Percentiles rank a stretch among this genome's conserved stretches.
phyloP scores from a whole-genome alignment of 176 grass and related monocot species.

The Triticum timopheevii region DNA sequence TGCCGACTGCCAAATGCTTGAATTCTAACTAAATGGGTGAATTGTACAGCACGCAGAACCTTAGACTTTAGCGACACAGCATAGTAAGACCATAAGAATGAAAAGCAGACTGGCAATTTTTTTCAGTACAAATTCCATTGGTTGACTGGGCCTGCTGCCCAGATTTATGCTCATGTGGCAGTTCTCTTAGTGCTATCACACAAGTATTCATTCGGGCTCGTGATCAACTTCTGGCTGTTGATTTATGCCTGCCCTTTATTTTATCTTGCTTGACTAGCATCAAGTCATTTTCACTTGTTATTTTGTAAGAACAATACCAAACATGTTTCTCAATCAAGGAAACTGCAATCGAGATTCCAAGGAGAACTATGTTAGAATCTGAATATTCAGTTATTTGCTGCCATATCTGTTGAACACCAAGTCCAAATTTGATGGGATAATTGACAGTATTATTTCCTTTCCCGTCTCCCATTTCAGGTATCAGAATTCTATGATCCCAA shows the following conservation, averaged over 20 bases:
- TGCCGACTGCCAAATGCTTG: background rate
- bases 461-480: conserved; percentile 46
- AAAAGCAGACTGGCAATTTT: background rate
- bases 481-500: conserved; percentile 56
- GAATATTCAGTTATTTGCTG: background rate
- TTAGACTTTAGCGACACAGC: background rate
- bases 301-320: background rate
- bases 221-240: background rate
- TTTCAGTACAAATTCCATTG: background rate
- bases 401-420: background rate
- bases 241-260: background rate
- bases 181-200: background rate
- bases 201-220: background rate
- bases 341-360: too few relatives aligned
- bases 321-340: background rate
- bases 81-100: background rate
- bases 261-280: background rate
- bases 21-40: conserved; percentile 10
- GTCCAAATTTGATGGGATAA: background rate
- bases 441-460: conserved; percentile 8
- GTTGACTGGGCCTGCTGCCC: background rate
- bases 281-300: background rate
- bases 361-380: background rate
- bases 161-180: background rate
- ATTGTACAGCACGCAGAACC: background rate